Evolutionary conservation across 257 asterid genomes (phyloP), one percentile per base, ranked within the genome.

Genomic region (Paulownia fortunei): DNA sequence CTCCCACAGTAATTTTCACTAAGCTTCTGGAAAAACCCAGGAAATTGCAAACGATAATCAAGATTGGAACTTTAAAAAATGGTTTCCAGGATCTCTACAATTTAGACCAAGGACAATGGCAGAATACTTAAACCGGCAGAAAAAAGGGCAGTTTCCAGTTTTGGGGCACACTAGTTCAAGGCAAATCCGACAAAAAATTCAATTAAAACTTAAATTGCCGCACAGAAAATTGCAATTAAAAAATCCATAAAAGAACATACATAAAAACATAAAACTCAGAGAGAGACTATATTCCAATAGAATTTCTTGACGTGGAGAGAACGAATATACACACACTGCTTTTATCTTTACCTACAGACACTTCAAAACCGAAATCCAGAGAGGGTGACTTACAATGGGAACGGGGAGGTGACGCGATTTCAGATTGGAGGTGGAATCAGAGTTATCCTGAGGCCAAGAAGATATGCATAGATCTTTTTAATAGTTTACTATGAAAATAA

Each of bases 31-130:
- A 47, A 24, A 61, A 65, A 26, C 30, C 47, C 75, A 19, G 8
- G 37, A 73, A 71, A 72, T 21, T 39, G 21, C 37, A 47, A 74
- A 69, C 65, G 13, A 59, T 15, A 80, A 77, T 79, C 63, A 81
- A 58, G 77, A 79, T 79, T 32, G 64, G 36, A 78, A 15, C 76
- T 79, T 81, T 76, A 44, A n/a, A 23, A 59, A 41, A 2, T 60
- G 64, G 42, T 65, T 66, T 26, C 36, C 6, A 27, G 9, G 42
- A 46, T 61, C 54, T 47, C 41, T 69, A 46, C 26, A 34, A 34
- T 66, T 27, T 12, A 46, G 66, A 64, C 1, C 18, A 13, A 54
- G 11, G 63, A 34, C 80, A 74, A 51, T 62, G 51, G 47, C 41
- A 68, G 49, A 15, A 37, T 12, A 34, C 62, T 39, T 13, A 59